Evolutionary conservation across 257 asterid genomes (phyloP).

Genomic region (Ilex asprella): DNA sequence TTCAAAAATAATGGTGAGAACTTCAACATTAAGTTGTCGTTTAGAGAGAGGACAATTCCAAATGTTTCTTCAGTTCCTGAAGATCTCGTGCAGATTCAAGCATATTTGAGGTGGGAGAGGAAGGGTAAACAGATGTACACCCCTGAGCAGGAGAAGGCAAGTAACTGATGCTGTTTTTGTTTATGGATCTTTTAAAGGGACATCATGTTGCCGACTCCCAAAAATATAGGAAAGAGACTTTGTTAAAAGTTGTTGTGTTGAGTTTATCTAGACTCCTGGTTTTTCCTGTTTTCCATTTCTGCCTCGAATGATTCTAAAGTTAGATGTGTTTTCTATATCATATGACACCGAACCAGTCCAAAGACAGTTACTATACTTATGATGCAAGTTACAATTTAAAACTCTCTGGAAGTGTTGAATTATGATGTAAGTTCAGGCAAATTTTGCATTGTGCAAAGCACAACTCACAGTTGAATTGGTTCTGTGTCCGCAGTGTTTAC

Average conservation of each 20-base stretch:
- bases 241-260: slow-evolving; percentile 1
- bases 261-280: neutral
- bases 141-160: slow-evolving; percentile 83
- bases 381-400: too few species aligned
- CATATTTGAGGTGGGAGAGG: slow-evolving; percentile 97
- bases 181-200: slow-evolving; percentile 3
- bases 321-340: too few species aligned
- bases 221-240: too few species aligned
- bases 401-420: too few species aligned
- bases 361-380: too few species aligned
- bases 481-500: too few species aligned
- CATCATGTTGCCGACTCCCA: neutral
- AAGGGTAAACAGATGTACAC: slow-evolving; percentile 75
- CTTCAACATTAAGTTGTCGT: slow-evolving; percentile 53
- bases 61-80: slow-evolving; percentile 79
- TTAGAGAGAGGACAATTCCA: slow-evolving; percentile 28
- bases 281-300: too few species aligned
- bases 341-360: too few species aligned
- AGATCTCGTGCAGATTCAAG: slow-evolving; percentile 94
- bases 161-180: slow-evolving; percentile 15
- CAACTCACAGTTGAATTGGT: too few species aligned
- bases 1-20: slow-evolving; percentile 80
- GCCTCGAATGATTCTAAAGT: too few species aligned
- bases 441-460: too few species aligned
- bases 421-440: too few species aligned